Base-by-base conservation (phyloP, 768 basidiomycete genomes). In the Lactarius sp. region DNA sequence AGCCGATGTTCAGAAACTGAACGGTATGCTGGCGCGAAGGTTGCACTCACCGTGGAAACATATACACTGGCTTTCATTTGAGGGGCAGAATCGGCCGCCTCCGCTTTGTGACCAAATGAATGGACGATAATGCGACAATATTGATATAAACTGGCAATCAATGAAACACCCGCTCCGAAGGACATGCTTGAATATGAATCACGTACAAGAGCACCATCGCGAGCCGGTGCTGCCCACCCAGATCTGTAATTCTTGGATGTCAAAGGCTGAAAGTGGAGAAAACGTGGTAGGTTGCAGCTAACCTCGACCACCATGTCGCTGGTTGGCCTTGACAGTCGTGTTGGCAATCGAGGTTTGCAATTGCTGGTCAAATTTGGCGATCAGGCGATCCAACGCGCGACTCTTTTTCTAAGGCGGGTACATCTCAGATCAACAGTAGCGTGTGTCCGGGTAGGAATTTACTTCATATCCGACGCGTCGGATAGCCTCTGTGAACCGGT, bases 401-500 rank as follows among this genome's bases (percentile, higher is more conserved):
- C 59, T 65, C 41, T 60, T 65, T 60, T 46, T 60, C 64, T 65
- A 56, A 31, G 3, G 22, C 5, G 27, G 12, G 10, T 39, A 41
- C 34, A 54, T 14, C 22, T 42, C 50, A 54, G 16, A 51, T 36
- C 58, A 49, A 41, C 52, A 20, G 8, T 3, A 12, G 6, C 4
- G 36, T 8, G 3, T 2, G 6, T 7, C 8, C 41, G 14, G 4
- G 18, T 13, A 14, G 4, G 3, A 6, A 16, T 1, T 49, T 50
- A 66, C 59, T 47, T 56, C 34, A 36, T 14, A 50, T 14, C 55
- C 34, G 33, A 61, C n/a, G 51, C n/a, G 42, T 7, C 39, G 33
- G 34, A 59, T 39, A 8, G 49, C 37, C 12, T 70, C 71, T 10
- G 65, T 65, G 61, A 73, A 75, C 46, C 72, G 70, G 4, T 70